These are phyloP conservation scores for Hyparrhenia diplandra DNA, from an alignment of 176 grass and related monocot genomes.

Conservation along the genomic window DNA sequence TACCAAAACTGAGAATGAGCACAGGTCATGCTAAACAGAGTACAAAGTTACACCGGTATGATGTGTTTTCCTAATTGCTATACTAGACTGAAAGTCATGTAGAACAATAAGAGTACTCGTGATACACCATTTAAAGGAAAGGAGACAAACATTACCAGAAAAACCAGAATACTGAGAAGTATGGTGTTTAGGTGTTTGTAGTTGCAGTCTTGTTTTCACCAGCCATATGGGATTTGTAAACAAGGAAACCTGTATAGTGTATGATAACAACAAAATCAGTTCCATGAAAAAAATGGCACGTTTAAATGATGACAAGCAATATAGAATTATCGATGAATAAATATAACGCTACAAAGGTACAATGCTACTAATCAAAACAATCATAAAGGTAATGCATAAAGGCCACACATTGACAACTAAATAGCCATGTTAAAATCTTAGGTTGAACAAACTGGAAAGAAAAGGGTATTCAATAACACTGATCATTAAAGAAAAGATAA, in stretches of 20 bases:
- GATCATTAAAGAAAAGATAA: not conserved
- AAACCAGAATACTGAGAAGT: constrained; percentile 76
- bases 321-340: constrained; percentile 4
- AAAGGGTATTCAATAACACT: not conserved
- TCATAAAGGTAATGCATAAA: constrained; percentile 2
- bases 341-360: not conserved
- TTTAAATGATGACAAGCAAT: not conserved
- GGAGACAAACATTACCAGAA: constrained; percentile 44
- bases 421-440: not conserved
- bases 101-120: not conserved
- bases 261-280: not conserved
- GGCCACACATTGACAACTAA: not conserved
- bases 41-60: not conserved
- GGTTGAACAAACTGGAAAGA: not conserved
- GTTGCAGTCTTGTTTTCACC: constrained; percentile 91
- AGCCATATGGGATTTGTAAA: constrained; percentile 99
- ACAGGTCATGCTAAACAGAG: not conserved
- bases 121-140: not conserved
- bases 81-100: not conserved
- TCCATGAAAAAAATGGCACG: not conserved
- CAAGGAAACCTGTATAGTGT: constrained; percentile 60
- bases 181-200: constrained; percentile 65
- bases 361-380: not conserved
- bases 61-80: not conserved
- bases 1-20: not conserved